These are phyloP conservation scores for Penicillium verhagenii DNA, from an alignment of 495 filamentous ascomycete genomes.

Conservation along the genomic window DNA sequence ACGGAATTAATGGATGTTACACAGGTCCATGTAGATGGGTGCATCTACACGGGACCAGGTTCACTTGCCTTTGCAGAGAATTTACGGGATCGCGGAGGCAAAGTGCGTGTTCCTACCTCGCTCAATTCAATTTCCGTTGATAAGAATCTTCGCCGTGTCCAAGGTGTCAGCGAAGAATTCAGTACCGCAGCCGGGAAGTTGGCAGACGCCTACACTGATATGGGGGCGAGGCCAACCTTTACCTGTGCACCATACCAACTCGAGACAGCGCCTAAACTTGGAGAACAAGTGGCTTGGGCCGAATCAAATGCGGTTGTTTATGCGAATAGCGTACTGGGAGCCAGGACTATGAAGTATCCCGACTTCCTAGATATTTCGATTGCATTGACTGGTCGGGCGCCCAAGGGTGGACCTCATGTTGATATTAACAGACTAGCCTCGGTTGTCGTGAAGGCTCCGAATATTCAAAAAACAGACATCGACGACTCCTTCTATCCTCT, in stretches of 20 bases:
- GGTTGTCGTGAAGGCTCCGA: constrained; percentile 1
- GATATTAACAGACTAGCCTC: constrained; percentile 9
- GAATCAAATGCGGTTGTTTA: constrained; percentile 37
- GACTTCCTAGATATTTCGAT: constrained; percentile 33
- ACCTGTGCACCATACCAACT: constrained; percentile 36
- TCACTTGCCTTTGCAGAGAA: constrained; percentile 3
- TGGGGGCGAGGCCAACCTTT: constrained; percentile 33
- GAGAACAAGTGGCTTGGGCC: constrained; percentile 29
- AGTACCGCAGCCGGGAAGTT: constrained; percentile 18
- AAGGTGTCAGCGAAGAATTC: constrained; percentile 19
- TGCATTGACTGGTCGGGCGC: constrained; percentile 30
- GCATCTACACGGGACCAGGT: constrained; percentile 34
- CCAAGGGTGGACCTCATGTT: constrained; percentile 19
- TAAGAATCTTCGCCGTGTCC: constrained; percentile 21
- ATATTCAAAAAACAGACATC: background rate
- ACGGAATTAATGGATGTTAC: constrained; percentile 18
- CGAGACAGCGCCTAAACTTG: constrained; percentile 18
- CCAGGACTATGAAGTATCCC: constrained; percentile 32
- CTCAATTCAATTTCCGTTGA: constrained; percentile 38
- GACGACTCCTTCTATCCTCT: constrained; percentile 30
- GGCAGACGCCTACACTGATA: constrained; percentile 23
- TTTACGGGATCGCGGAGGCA: constrained; percentile 20
- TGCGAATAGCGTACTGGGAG: constrained; percentile 33
- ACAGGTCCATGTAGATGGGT: constrained; percentile 33
- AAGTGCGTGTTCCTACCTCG: constrained; percentile 26